Evolutionary conservation across 805 yeast species (phyloP).

Genomic region (Lachancea dasiensis): DNA sequence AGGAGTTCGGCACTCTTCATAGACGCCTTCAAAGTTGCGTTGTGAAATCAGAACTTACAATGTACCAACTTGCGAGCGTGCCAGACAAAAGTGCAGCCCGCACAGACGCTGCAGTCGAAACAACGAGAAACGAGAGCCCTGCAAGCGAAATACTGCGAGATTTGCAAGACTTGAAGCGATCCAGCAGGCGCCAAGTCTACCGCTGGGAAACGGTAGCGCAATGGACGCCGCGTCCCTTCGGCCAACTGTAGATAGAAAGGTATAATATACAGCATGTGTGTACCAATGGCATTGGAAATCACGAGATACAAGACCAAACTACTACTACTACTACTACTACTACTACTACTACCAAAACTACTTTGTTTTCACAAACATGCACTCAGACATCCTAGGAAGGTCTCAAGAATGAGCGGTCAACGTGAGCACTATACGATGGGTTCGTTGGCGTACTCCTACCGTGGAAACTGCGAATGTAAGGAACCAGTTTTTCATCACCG

Average conservation of each 20-base stretch:
- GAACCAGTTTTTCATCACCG: slow-evolving; percentile 70
- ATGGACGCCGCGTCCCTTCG: slow-evolving; percentile 10
- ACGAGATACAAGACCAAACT: neutral
- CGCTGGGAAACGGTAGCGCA: slow-evolving; percentile 6
- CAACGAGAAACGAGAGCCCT: neutral
- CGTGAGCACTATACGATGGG: slow-evolving; percentile 67
- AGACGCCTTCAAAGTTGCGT: slow-evolving; percentile 2
- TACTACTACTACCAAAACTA: slow-evolving; percentile 4
- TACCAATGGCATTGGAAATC: neutral
- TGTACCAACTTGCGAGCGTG: slow-evolving; percentile 7
- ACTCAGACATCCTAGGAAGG: slow-evolving; percentile 95
- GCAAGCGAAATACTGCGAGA: slow-evolving; percentile 4
- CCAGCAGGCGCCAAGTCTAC: neutral
- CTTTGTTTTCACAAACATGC: slow-evolving; percentile 6
- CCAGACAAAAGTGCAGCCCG: neutral
- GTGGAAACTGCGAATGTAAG: slow-evolving; percentile 94
- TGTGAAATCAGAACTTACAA: neutral
- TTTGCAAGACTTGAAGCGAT: slow-evolving; percentile 1
- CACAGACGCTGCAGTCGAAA: neutral
- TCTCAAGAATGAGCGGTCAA: slow-evolving; percentile 69
- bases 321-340: slow-evolving; percentile 1
- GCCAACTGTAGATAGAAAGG: too few species aligned
- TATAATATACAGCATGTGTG: neutral
- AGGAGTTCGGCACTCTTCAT: neutral
- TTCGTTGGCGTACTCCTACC: slow-evolving; percentile 78